Percentiles rank a stretch among this genome's conserved stretches.
These are phyloP conservation scores for Cystobasidium onofrii DNA, from an alignment of 768 basidiomycete genomes.

Conservation along the genomic window DNA sequence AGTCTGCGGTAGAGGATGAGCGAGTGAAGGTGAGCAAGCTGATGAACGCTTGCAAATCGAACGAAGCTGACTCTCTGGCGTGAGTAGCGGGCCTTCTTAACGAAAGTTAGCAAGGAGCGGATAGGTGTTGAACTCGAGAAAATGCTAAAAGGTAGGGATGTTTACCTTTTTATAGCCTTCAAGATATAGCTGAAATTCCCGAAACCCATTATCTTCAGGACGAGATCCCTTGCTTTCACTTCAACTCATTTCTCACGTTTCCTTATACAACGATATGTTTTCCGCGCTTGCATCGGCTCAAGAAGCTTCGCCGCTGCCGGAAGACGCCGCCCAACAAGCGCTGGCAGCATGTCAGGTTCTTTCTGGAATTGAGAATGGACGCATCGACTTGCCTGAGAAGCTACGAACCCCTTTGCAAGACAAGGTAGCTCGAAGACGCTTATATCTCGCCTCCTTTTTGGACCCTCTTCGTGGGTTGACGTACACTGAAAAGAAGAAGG, in stretches of 20 bases:
- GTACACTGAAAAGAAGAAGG: slow-evolving; percentile 61
- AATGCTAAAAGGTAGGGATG: slow-evolving; percentile 68
- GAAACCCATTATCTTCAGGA: too few species aligned
- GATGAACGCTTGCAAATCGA: too few species aligned
- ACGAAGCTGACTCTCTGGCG: background rate
- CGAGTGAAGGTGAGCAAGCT: slow-evolving; percentile 35
- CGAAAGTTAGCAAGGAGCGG: slow-evolving; percentile 81
- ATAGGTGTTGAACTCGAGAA: slow-evolving; percentile 87
- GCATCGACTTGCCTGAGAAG: slow-evolving; percentile 39
- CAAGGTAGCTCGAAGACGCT: slow-evolving; percentile 49
- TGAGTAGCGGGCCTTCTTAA: slow-evolving; percentile 57
- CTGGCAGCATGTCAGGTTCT: background rate
- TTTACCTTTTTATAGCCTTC: too few species aligned
- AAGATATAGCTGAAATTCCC: too few species aligned
- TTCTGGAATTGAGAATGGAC: background rate
- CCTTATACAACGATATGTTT: slow-evolving; percentile 55
- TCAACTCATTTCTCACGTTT: slow-evolving; percentile 63
- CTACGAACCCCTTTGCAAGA: slow-evolving; percentile 51
- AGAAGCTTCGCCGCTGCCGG: slow-evolving; percentile 35
- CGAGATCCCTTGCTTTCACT: slow-evolving; percentile 66
- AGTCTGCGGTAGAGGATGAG: slow-evolving; percentile 44
- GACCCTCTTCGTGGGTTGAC: slow-evolving; percentile 60
- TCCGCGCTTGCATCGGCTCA: slow-evolving; percentile 29
- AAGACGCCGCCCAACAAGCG: slow-evolving; percentile 1
- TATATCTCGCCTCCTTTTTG: slow-evolving; percentile 73